Percentiles rank a stretch among this genome's conserved stretches.
phyloP scores from a whole-genome alignment of 2,329 filamentous ascomycete genomes.

The Tolypocladium album region DNA sequence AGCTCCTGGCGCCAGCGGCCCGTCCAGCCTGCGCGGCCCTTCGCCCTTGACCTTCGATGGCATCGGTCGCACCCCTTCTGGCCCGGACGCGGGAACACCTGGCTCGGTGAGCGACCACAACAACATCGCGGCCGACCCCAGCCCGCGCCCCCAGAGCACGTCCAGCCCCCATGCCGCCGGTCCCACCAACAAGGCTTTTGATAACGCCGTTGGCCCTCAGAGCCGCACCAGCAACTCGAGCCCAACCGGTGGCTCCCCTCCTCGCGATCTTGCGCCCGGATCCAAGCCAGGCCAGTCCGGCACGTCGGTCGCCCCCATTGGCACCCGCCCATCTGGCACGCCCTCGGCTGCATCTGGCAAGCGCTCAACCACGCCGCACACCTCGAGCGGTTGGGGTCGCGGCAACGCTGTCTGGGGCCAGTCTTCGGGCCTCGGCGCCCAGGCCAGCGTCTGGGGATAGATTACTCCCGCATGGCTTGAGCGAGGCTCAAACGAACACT shows the following conservation, averaged over 20 bases:
- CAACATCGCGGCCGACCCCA: conserved; percentile 31
- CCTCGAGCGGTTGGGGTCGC: conserved; percentile 75
- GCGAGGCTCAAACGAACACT: background rate
- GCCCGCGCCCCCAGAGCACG: conserved; percentile 71
- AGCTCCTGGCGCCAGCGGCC: conserved; percentile 54
- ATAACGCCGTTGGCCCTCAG: conserved; percentile 43
- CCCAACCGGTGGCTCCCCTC: conserved; percentile 66
- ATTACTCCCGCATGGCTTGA: background rate
- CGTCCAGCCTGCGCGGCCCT: conserved; percentile 57
- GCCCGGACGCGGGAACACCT: conserved; percentile 26
- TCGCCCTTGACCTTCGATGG: conserved; percentile 73
- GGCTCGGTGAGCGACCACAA: conserved; percentile 27
- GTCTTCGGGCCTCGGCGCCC: conserved; percentile 70
- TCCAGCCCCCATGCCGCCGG: conserved; percentile 65
- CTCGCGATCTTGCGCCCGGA: conserved; percentile 48
- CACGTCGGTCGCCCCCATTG: conserved; percentile 77
- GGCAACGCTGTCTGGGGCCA: conserved; percentile 78
- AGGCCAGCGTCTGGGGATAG: conserved; percentile 91
- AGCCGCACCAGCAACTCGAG: conserved; percentile 80
- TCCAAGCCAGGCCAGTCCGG: conserved; percentile 43
- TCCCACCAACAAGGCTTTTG: conserved; percentile 47
- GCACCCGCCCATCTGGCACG: conserved; percentile 66
- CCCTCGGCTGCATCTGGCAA: conserved; percentile 48
- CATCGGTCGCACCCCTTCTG: conserved; percentile 29
- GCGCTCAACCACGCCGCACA: conserved; percentile 78